phyloP scores from a whole-genome alignment of 192 early-diverging fungal genomes.

The Backusella australiensis region DNA sequence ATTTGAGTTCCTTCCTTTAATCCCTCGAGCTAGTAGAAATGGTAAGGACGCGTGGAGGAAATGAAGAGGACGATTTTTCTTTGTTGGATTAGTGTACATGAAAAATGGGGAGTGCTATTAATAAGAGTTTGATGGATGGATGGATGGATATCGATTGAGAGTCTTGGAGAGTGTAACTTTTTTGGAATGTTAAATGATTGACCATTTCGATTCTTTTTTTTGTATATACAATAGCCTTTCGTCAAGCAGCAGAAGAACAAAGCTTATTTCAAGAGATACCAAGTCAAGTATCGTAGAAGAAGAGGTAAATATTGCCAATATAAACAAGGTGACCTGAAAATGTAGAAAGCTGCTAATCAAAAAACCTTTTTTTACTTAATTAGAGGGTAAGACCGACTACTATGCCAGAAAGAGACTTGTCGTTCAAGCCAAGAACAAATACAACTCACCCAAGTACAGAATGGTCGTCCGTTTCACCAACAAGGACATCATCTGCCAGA shows the following conservation, averaged over 20 bases:
- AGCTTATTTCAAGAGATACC: constrained; percentile 99
- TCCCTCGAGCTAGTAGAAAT: not conserved
- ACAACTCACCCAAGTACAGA: constrained; percentile 99
- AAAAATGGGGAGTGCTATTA: not conserved
- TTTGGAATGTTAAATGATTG: not conserved
- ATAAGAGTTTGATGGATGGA: not conserved
- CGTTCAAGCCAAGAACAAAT: constrained; percentile 99
- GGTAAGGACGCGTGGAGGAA: not conserved
- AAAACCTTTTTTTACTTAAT: not conserved
- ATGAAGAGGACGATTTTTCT: not conserved
- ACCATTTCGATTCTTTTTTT: not conserved
- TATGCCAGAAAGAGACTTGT: constrained; percentile 98
- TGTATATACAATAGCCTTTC: constrained; percentile 25
- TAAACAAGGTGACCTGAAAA: not conserved
- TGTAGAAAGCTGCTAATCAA: not conserved
- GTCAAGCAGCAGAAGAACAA: constrained; percentile 43
- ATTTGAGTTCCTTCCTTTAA: not conserved
- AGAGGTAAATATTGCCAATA: constrained; percentile 69
- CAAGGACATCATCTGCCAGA: constrained; percentile 94
- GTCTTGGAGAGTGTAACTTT: not conserved
- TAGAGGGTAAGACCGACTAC: constrained; percentile 99
- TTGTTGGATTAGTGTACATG: not conserved
- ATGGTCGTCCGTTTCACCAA: constrained; percentile 99
- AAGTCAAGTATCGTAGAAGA: constrained; percentile 99
- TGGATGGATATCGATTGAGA: not conserved